These are phyloP conservation scores for Fusarium ambrosium DNA, from an alignment of 2,329 filamentous ascomycete genomes.

Conservation along the genomic window DNA sequence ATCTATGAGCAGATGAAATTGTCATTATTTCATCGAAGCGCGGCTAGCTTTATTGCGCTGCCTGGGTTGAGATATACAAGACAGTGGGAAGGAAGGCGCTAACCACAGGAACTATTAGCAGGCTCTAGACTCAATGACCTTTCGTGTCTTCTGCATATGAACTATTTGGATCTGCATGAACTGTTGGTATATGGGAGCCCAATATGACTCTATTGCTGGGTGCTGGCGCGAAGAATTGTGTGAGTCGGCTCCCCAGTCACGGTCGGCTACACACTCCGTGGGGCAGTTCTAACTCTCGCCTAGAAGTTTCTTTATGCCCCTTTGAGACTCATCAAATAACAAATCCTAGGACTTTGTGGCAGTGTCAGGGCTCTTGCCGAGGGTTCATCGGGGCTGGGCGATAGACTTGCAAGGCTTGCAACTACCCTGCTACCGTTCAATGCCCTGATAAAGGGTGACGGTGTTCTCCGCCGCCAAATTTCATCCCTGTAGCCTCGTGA, in stretches of 20 bases:
- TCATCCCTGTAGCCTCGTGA: background rate
- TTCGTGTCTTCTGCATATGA: background rate
- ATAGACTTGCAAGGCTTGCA: background rate
- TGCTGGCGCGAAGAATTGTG: background rate
- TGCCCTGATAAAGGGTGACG: background rate
- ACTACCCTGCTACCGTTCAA: background rate
- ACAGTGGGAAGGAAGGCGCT: background rate
- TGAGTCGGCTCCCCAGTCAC: background rate
- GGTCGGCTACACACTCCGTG: background rate
- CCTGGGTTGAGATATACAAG: background rate
- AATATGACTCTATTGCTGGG: background rate
- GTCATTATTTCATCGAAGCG: too few species aligned
- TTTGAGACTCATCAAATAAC: background rate
- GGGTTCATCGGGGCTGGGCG: background rate
- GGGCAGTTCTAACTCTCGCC: too few species aligned
- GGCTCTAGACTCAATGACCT: background rate
- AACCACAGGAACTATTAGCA: background rate
- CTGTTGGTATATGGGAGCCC: background rate
- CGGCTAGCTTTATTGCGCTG: background rate
- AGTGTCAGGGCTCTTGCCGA: background rate
- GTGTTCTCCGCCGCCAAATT: background rate
- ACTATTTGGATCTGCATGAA: background rate
- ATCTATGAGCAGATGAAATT: background rate
- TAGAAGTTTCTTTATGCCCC: background rate
- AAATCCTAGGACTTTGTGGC: background rate